Evolutionary conservation across 1,284 basidiomycete genomes (phyloP).

Genomic region (Papiliotrema fonsecae): DNA sequence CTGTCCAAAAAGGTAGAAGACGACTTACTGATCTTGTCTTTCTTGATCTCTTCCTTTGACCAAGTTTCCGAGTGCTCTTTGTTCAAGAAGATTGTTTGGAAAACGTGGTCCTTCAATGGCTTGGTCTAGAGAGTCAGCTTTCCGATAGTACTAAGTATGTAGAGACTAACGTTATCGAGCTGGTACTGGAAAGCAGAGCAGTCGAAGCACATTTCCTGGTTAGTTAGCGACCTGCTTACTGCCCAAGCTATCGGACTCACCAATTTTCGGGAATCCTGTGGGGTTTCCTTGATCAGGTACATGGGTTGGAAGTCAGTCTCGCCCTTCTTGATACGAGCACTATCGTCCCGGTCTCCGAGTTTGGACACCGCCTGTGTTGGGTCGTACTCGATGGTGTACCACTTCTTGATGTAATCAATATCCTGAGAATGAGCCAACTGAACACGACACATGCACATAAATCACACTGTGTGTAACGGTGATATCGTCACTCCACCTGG

Average conservation of each 20-base stretch:
- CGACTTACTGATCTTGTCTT: slow-evolving; percentile 50
- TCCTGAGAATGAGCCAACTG: slow-evolving; percentile 22
- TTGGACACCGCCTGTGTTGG: slow-evolving; percentile 22
- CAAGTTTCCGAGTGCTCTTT: slow-evolving; percentile 48
- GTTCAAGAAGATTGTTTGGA: slow-evolving; percentile 53
- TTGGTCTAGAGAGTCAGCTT: slow-evolving; percentile 10
- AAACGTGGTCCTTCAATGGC: slow-evolving; percentile 48
- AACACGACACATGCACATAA: not conserved
- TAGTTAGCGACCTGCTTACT: not conserved
- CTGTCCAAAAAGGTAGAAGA: too few species aligned
- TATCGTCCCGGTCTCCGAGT: slow-evolving; percentile 35
- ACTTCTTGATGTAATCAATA: slow-evolving; percentile 41
- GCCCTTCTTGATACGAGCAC: slow-evolving; percentile 27
- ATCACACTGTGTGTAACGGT: slow-evolving; percentile 41
- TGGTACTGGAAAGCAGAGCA: slow-evolving; percentile 43
- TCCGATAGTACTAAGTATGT: not conserved
- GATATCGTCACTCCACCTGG: slow-evolving; percentile 51
- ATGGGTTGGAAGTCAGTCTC: slow-evolving; percentile 40
- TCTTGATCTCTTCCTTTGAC: slow-evolving; percentile 49
- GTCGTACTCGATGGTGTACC: slow-evolving; percentile 38
- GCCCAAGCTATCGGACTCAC: slow-evolving; percentile 10
- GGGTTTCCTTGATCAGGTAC: slow-evolving; percentile 43
- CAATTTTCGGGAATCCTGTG: slow-evolving; percentile 32
- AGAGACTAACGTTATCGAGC: slow-evolving; percentile 21
- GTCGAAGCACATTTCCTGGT: slow-evolving; percentile 45